These are phyloP conservation scores for Sodiomyces alkalinus DNA, from an alignment of 2,329 filamentous ascomycete species.

Conservation along the genomic window DNA sequence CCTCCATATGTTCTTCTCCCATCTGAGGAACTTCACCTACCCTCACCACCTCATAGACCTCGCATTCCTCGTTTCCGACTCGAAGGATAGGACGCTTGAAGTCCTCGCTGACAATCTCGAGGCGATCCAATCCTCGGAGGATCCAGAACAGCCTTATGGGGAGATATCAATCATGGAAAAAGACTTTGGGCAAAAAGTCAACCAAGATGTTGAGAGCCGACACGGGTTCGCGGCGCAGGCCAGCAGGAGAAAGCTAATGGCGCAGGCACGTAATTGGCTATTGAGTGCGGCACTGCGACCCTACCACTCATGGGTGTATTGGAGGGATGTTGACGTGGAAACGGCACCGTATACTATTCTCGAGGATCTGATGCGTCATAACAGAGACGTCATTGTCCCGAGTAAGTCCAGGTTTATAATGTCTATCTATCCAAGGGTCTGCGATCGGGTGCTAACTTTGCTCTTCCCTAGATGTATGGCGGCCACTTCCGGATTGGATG, in stretches of 20 bases:
- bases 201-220: slow-evolving; percentile 92
- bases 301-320: slow-evolving; percentile 98
- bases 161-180: slow-evolving; percentile 98
- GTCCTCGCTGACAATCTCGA: slow-evolving; percentile 63
- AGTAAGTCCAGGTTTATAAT: slow-evolving; percentile 48
- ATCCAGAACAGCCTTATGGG: slow-evolving; percentile 72
- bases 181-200: slow-evolving; percentile 95
- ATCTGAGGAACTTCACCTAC: slow-evolving; percentile 91
- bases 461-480: slow-evolving; percentile 64
- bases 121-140: slow-evolving; percentile 63
- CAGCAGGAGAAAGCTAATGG: slow-evolving; percentile 88
- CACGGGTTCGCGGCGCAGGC: slow-evolving; percentile 97
- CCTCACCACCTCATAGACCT: slow-evolving; percentile 93
- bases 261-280: slow-evolving; percentile 93
- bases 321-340: slow-evolving; percentile 96
- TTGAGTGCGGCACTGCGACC: slow-evolving; percentile 83
- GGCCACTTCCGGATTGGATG: slow-evolving; percentile 96
- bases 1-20: slow-evolving; percentile 96
- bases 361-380: slow-evolving; percentile 95
- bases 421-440: no score
- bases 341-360: slow-evolving; percentile 93
- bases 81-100: slow-evolving; percentile 76
- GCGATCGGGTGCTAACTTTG: no score
- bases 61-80: slow-evolving; percentile 93
- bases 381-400: slow-evolving; percentile 96